phyloP scores from a whole-genome alignment of 345 rosid species.

The Lumnitzera littorea region DNA sequence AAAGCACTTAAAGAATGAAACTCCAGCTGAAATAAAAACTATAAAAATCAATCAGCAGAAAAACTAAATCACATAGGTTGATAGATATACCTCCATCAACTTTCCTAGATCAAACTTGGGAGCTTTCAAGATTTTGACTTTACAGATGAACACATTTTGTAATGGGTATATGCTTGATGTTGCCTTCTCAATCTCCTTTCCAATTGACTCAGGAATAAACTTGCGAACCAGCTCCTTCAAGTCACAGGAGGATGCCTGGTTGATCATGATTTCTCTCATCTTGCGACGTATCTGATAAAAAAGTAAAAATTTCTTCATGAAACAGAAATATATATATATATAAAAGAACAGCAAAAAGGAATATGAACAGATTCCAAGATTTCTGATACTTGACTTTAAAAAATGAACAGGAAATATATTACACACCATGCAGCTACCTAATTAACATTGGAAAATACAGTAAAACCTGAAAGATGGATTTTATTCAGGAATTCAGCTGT shows the following conservation, averaged over 20 bases:
- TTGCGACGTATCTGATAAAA: constrained; percentile 63
- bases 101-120: constrained; percentile 99
- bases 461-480: not conserved
- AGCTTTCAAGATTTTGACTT: constrained; percentile 88
- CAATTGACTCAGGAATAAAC: constrained; percentile 80
- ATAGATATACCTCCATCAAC: constrained; percentile 65
- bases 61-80: not conserved
- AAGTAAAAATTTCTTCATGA: not conserved
- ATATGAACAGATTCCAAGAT: no score
- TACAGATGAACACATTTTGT: constrained; percentile 83
- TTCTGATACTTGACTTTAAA: no score
- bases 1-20: no score
- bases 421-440: no score
- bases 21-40: not conserved
- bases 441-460: not conserved
- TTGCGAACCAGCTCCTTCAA: constrained; percentile 78
- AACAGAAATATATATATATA: no score
- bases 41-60: not conserved
- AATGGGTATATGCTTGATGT: constrained; percentile 74
- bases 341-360: no score
- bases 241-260: constrained; percentile 82
- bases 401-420: no score
- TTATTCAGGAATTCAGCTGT: not conserved
- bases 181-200: constrained; percentile 85
- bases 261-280: constrained; percentile 87